Evolutionary conservation across 768 basidiomycete genomes (phyloP).

Genomic region (Pulveroboletus sp.): DNA sequence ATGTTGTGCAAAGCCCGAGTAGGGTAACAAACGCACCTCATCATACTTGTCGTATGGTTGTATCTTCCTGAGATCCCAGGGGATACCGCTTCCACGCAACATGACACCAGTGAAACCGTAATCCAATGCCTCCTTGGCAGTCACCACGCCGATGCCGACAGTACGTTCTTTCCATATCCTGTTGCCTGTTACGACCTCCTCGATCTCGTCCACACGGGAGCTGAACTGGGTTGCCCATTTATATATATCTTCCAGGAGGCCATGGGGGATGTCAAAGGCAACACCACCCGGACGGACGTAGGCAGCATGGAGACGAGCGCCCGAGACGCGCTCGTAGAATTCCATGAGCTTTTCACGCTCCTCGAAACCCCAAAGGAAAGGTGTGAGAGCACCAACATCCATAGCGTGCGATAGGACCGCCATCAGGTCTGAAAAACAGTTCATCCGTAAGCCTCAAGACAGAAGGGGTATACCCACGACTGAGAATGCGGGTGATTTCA

Average conservation of each 20-base stretch:
- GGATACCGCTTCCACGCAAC: slow-evolving; percentile 89
- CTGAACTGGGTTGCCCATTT: slow-evolving; percentile 96
- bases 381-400: slow-evolving; percentile 97
- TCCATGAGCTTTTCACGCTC: slow-evolving; percentile 99
- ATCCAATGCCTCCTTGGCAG: slow-evolving; percentile 87
- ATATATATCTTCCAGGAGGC: slow-evolving; percentile 98
- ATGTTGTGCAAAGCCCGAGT: too few species aligned
- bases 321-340: slow-evolving; percentile 98
- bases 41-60: slow-evolving; percentile 96
- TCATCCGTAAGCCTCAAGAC: slow-evolving; percentile 1
- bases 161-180: slow-evolving; percentile 98
- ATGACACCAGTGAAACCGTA: slow-evolving; percentile 97
- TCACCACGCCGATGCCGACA: slow-evolving; percentile 84
- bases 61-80: slow-evolving; percentile 93
- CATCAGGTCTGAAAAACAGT: slow-evolving; percentile 71
- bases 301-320: slow-evolving; percentile 95
- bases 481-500: slow-evolving; percentile 93
- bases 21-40: slow-evolving; percentile 54
- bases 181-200: slow-evolving; percentile 97
- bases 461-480: slow-evolving; percentile 55
- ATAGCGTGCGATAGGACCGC: slow-evolving; percentile 93
- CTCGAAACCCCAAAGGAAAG: slow-evolving; percentile 99
- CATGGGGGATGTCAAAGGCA: slow-evolving; percentile 95
- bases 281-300: slow-evolving; percentile 98
- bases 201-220: slow-evolving; percentile 91